These are phyloP conservation scores for Mrakia blollopis DNA, from an alignment of 768 basidiomycete species.

Conservation along the genomic window DNA sequence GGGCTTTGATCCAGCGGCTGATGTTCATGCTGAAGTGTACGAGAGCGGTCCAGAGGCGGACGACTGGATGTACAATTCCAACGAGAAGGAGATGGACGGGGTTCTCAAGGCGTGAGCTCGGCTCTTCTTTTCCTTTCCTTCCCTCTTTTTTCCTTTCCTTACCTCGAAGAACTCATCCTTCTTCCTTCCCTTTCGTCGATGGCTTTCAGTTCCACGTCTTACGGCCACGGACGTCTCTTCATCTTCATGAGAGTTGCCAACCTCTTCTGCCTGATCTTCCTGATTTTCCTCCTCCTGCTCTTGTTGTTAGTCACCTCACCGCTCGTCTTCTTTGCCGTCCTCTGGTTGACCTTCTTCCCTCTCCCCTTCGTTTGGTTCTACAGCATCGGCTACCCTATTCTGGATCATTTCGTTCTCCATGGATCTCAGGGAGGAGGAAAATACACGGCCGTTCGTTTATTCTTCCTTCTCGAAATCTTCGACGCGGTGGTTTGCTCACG, in stretches of 20 bases:
- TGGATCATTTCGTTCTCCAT: not conserved
- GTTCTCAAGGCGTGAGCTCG: not conserved
- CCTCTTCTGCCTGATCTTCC: not conserved
- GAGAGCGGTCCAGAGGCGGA: not conserved
- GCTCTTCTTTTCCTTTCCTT: not conserved
- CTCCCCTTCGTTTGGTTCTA: not conserved
- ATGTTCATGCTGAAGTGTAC: not conserved
- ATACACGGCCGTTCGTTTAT: not conserved
- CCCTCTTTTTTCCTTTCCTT: not conserved
- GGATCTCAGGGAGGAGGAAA: not conserved
- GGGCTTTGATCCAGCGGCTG: not conserved
- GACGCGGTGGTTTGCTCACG: not conserved
- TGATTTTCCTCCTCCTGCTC: not conserved
- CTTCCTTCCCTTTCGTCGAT: not conserved
- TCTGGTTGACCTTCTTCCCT: too few species aligned
- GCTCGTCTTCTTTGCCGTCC: not conserved
- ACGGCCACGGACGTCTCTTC: not conserved
- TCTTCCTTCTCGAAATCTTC: not conserved
- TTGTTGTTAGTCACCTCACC: not conserved
- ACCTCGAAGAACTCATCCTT: not conserved
- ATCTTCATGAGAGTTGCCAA: not conserved
- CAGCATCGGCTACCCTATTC: not conserved
- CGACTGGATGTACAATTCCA: slow-evolving; percentile 8
- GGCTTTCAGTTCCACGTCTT: not conserved
- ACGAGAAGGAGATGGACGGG: not conserved